phyloP scores from a whole-genome alignment of 108 stramenopile species.

The Cyclotella distinguenda region DNA sequence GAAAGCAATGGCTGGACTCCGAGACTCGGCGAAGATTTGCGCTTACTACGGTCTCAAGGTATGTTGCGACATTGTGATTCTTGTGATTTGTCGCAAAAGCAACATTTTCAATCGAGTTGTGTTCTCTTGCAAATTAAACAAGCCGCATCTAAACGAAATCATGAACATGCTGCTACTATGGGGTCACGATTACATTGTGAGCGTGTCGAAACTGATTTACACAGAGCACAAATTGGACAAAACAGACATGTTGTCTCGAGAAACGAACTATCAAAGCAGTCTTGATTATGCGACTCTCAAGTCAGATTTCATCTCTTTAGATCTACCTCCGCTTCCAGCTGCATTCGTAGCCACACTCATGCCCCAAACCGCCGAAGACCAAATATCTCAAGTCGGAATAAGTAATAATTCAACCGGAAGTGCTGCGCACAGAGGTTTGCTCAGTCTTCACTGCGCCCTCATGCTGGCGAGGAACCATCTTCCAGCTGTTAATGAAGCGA shows the following conservation, averaged over 20 bases:
- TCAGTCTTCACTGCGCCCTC: slow-evolving; percentile 70
- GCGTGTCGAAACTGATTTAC: slow-evolving; percentile 58
- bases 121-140: no score
- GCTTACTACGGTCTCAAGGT: slow-evolving; percentile 62
- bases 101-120: no score
- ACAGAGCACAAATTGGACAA: slow-evolving; percentile 36
- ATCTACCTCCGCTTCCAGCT: slow-evolving; percentile 32
- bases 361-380: background rate
- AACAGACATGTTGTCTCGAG: background rate
- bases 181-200: slow-evolving; percentile 69
- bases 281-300: slow-evolving; percentile 1
- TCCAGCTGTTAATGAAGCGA: slow-evolving; percentile 50
- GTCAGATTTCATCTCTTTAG: slow-evolving; percentile 13
- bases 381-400: slow-evolving; percentile 14
- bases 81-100: no score
- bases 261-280: background rate
- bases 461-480: slow-evolving; percentile 61
- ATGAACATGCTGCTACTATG: slow-evolving; percentile 58
- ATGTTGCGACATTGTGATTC: no score
- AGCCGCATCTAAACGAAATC: slow-evolving; percentile 74
- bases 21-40: slow-evolving; percentile 62
- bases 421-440: slow-evolving; percentile 75
- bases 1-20: slow-evolving; percentile 72
- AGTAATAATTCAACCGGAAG: slow-evolving; percentile 55
- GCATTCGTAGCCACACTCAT: slow-evolving; percentile 20